phyloP scores from a whole-genome alignment of 768 basidiomycete species.

The Tulasnella sp. region DNA sequence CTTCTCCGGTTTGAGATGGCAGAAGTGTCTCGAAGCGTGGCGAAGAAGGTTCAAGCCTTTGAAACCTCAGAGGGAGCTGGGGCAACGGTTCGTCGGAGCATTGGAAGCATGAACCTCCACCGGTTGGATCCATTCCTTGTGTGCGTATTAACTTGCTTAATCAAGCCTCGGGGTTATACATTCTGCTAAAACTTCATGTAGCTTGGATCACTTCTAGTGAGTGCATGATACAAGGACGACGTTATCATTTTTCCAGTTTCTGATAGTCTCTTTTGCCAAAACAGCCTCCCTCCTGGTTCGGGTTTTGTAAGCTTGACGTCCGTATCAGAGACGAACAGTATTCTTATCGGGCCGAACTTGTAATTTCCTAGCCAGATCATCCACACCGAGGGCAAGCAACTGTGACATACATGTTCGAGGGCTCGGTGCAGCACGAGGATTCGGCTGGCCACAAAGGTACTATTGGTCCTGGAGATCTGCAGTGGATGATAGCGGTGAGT shows the following conservation, averaged over 20 bases:
- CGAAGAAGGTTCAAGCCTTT: constrained; percentile 68
- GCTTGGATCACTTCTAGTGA: constrained; percentile 27
- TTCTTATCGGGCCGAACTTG: background rate
- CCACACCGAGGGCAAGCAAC: constrained; percentile 65
- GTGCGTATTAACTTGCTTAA: constrained; percentile 29
- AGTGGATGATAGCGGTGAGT: constrained; percentile 65
- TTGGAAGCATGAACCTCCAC: constrained; percentile 62
- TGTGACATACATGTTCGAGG: constrained; percentile 83
- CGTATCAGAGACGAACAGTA: constrained; percentile 46
- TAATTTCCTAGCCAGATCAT: background rate
- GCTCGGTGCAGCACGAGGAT: constrained; percentile 84
- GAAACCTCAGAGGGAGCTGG: constrained; percentile 74
- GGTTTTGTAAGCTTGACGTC: constrained; percentile 79
- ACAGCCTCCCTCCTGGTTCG: constrained; percentile 9
- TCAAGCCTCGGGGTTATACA: background rate
- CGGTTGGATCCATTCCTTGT: constrained; percentile 89
- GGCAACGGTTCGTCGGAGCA: constrained; percentile 75
- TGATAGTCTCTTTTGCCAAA: background rate
- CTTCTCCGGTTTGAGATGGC: background rate
- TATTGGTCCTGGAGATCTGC: constrained; percentile 64
- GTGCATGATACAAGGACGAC: background rate
- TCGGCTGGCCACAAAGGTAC: constrained; percentile 64
- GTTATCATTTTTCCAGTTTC: background rate
- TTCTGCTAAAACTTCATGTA: background rate
- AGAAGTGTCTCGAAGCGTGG: constrained; percentile 45